These are phyloP conservation scores for Wickerhamiella bombiphila DNA, from an alignment of 805 yeast species.

Conservation along the genomic window DNA sequence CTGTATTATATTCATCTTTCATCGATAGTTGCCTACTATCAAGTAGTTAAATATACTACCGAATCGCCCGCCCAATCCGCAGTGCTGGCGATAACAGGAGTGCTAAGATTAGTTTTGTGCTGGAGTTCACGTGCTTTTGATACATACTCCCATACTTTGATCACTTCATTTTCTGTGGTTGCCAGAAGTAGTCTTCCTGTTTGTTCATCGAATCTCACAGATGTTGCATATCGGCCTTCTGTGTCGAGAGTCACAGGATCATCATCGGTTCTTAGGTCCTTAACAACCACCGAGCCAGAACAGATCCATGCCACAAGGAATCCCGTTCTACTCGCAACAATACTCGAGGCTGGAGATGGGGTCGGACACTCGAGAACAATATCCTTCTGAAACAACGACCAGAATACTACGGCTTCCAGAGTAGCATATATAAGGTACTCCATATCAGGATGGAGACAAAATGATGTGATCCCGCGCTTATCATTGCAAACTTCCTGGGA, in stretches of 20 bases:
- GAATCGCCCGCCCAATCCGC: no score
- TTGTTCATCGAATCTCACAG: background rate
- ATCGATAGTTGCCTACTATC: no score
- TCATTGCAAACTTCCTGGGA: no score
- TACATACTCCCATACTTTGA: background rate
- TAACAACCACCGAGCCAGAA: background rate
- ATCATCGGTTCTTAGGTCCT: background rate
- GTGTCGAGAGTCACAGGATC: background rate
- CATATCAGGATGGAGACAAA: constrained; percentile 1
- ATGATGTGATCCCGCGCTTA: no score
- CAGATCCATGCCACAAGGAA: background rate
- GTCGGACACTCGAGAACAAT: background rate
- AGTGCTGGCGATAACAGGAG: no score
- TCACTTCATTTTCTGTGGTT: background rate
- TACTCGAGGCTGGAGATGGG: background rate
- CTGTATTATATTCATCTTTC: no score
- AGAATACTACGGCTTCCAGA: background rate
- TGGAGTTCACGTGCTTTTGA: no score
- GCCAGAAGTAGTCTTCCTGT: background rate
- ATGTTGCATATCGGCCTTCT: background rate
- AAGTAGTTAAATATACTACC: no score
- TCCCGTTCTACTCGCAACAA: background rate
- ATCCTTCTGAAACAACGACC: background rate
- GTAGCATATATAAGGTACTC: background rate
- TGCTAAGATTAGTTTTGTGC: no score